Percentiles rank a stretch among this genome's conserved stretches.
These are phyloP conservation scores for Candida chilensis DNA, from an alignment of 805 yeast species.

Conservation along the genomic window DNA sequence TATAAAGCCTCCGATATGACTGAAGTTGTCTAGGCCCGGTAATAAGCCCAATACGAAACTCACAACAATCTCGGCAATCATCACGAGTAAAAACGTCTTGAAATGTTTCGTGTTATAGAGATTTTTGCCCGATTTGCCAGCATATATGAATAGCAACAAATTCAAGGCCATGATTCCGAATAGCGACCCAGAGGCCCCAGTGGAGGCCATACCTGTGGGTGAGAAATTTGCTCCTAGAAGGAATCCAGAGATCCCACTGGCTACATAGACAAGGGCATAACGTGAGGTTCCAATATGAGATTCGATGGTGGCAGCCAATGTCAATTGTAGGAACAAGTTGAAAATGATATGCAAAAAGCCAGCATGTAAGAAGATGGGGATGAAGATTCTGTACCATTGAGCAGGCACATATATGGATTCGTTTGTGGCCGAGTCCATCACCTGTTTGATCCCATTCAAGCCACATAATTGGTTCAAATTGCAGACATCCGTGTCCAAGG, in stretches of 20 bases:
- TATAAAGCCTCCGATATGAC: constrained; percentile 70
- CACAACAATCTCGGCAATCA: constrained; percentile 48
- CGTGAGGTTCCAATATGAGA: constrained; percentile 43
- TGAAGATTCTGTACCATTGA: constrained; percentile 63
- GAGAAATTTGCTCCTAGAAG: constrained; percentile 62
- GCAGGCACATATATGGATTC: constrained; percentile 26
- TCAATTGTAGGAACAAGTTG: constrained; percentile 50
- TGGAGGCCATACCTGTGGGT: constrained; percentile 55
- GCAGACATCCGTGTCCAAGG: constrained; percentile 45
- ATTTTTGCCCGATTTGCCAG: constrained; percentile 41
- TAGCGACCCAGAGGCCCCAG: constrained; percentile 66
- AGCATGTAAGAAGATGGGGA: constrained; percentile 69
- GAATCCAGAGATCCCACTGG: constrained; percentile 60
- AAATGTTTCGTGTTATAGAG: constrained; percentile 37
- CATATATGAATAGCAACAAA: constrained; percentile 41
- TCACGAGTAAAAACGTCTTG: constrained; percentile 30
- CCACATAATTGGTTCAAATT: constrained; percentile 52
- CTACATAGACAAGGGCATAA: constrained; percentile 45
- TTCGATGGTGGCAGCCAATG: constrained; percentile 56
- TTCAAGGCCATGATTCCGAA: constrained; percentile 64
- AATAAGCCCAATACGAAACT: constrained; percentile 55
- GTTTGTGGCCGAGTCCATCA: constrained; percentile 10
- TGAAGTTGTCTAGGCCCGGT: constrained; percentile 69
- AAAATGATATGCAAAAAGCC: constrained; percentile 62
- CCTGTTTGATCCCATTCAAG: constrained; percentile 33